Evolutionary conservation across 805 yeast genomes (phyloP).

Genomic region (Vanderwaltozyma polyspora): DNA sequence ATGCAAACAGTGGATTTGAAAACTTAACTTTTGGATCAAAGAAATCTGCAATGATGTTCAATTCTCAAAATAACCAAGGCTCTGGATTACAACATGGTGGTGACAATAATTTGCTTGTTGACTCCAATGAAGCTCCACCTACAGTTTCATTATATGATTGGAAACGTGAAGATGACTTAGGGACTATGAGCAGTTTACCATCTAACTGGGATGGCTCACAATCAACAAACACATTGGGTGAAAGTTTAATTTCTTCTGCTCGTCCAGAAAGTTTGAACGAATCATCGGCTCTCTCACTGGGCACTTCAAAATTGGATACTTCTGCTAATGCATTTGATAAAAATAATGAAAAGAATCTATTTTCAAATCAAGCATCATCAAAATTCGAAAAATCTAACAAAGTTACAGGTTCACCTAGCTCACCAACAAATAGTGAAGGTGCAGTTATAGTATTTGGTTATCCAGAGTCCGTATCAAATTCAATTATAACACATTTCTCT

Average conservation of each 20-base stretch:
- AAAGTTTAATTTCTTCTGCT: no score
- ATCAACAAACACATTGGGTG: neutral
- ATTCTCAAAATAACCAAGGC: constrained; percentile 3
- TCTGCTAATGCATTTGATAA: constrained; percentile 13
- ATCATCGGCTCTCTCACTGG: no score
- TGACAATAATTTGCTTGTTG: constrained; percentile 20
- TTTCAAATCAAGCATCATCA: neutral
- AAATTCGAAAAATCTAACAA: constrained; percentile 7
- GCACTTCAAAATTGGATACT: neutral
- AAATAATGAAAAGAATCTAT: neutral
- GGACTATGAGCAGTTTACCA: constrained; percentile 5
- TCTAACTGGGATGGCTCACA: neutral
- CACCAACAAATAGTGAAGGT: constrained; percentile 30
- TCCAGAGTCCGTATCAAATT: constrained; percentile 60
- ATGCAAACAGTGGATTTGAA: constrained; percentile 26
- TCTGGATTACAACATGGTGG: constrained; percentile 7
- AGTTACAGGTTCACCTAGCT: neutral
- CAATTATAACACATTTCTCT: constrained; percentile 59
- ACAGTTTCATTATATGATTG: constrained; percentile 31
- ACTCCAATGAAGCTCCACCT: constrained; percentile 34
- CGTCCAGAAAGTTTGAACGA: no score
- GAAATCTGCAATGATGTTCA: constrained; percentile 11
- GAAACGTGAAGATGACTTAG: constrained; percentile 29
- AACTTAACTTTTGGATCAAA: constrained; percentile 31
- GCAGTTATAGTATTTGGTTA: constrained; percentile 84